Evolutionary conservation across 2,329 filamentous ascomycete species (phyloP).

Genomic region (Aphanocladium album): DNA sequence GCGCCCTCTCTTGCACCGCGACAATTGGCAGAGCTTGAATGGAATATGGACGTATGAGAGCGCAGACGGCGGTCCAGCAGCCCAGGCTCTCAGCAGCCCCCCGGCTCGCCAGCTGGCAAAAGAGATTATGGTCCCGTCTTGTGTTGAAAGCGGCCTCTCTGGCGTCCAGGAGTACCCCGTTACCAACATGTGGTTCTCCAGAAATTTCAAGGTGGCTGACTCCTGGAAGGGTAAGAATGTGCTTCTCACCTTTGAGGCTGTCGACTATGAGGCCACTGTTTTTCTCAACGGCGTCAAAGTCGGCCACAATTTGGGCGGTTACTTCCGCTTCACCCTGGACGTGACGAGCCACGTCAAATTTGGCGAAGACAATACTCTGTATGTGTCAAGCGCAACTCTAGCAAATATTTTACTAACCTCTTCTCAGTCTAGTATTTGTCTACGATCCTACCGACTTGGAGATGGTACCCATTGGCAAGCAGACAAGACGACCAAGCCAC

Average conservation of each 20-base stretch:
- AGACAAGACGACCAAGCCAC: conserved; percentile 49
- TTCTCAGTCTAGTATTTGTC: conserved; percentile 52
- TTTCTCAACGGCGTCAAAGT: conserved; percentile 52
- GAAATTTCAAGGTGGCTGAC: conserved; percentile 44
- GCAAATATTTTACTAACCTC: background rate
- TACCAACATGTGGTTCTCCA: conserved; percentile 45
- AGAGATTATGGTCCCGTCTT: conserved; percentile 40
- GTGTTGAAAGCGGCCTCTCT: conserved; percentile 42
- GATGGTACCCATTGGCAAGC: conserved; percentile 63
- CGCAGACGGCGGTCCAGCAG: conserved; percentile 19
- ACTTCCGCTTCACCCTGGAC: conserved; percentile 57
- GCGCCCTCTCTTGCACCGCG: conserved; percentile 49
- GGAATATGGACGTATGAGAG: conserved; percentile 52
- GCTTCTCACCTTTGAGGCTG: conserved; percentile 53
- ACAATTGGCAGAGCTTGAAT: conserved; percentile 52
- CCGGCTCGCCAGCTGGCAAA: conserved; percentile 25
- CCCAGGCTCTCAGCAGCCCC: conserved; percentile 15
- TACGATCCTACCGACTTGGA: conserved; percentile 61
- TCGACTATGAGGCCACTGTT: conserved; percentile 53
- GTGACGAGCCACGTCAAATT: conserved; percentile 41
- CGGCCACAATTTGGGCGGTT: conserved; percentile 54
- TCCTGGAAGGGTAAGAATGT: conserved; percentile 41
- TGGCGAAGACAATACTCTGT: conserved; percentile 51
- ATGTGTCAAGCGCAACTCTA: conserved; percentile 18
- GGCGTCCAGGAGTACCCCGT: conserved; percentile 40